Evolutionary conservation across 371 early-diverging fungal genomes (phyloP), one percentile per base, ranked within the genome.

Genomic region (Phascolomyces articulosus): DNA sequence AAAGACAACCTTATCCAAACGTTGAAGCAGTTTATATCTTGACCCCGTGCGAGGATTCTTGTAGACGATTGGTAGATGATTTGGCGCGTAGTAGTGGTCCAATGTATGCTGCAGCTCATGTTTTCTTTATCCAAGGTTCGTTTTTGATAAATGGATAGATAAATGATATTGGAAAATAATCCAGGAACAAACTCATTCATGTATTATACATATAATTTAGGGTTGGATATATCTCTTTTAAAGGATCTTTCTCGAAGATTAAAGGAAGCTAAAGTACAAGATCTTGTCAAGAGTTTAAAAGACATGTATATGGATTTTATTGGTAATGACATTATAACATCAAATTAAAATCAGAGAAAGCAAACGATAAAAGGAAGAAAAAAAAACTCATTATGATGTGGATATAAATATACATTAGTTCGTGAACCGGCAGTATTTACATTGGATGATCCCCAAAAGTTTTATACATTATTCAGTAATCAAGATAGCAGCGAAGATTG

Each of bases 1-100:
- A 85, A 21, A 86, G 98, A 55, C 91, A 92, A 66, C 91, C 95
- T 2, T 92, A 93, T 69, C 92, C 94, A 1, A 84, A 85, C 21
- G 83, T 88, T n/a, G 96, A 96, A 58, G 97, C 95, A 20, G 85
- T 98, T 55, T 97, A 98, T 73, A 87, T 98, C 63, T 73, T 98
- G 64, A 86, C 93, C 16, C 95, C 98, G 9, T 90, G 91, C 18
- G 78, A 85, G 24, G 90, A 91, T 44, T 90, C 92, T 4, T 82
- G 97, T 53, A 71, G 75, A 20, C 80, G 87, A 40, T 72, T 97
- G n/a, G 90, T 96, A 20, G 86, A 88, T 59, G 98, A 97, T 73
- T 93, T 91, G 71, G 75, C 87, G 10, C 74, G 70, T 15, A 67
- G 68, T 6, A 69, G 73, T 38, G 82, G 85, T 29, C 87, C 84